Percentiles rank a stretch among this genome's conserved stretches.
These are phyloP conservation scores for Guyanaporus albipodus DNA, from an alignment of 768 basidiomycete species.

Conservation along the genomic window DNA sequence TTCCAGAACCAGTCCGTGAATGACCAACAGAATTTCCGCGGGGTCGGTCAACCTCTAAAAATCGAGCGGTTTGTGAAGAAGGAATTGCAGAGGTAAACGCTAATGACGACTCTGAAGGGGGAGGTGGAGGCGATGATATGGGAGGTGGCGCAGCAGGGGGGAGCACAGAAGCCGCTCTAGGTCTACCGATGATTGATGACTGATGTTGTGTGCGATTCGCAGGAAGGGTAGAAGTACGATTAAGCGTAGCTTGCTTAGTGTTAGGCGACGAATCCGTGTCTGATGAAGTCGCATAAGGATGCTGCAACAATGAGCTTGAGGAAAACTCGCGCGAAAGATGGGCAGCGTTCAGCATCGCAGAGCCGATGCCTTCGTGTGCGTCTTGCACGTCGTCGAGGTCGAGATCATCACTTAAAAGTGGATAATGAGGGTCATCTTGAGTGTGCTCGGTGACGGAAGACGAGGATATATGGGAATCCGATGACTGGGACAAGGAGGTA, in stretches of 20 bases:
- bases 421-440: slow-evolving; percentile 34
- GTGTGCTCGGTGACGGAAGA: slow-evolving; percentile 39
- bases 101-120: slow-evolving; percentile 40
- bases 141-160: slow-evolving; percentile 68
- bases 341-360: slow-evolving; percentile 39
- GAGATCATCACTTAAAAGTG: slow-evolving; percentile 17
- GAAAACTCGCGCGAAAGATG: slow-evolving; percentile 31
- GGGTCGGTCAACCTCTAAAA: slow-evolving; percentile 38
- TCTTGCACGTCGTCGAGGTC: slow-evolving; percentile 32
- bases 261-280: slow-evolving; percentile 35
- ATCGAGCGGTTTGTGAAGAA: slow-evolving; percentile 29
- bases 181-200: slow-evolving; percentile 33
- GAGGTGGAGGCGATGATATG: slow-evolving; percentile 54
- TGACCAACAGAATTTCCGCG: slow-evolving; percentile 53
- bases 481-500: slow-evolving; percentile 35
- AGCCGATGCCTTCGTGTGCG: slow-evolving; percentile 41
- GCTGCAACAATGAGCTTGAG: slow-evolving; percentile 24
- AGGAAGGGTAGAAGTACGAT: slow-evolving; percentile 37
- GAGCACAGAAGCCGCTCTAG: slow-evolving; percentile 55
- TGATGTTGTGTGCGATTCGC: slow-evolving; percentile 26
- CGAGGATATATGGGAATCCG: slow-evolving; percentile 48
- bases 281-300: slow-evolving; percentile 51
- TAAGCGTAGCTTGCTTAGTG: slow-evolving; percentile 19
- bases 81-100: slow-evolving; percentile 27
- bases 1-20: slow-evolving; percentile 51